A percentile compares a stretch with the other conserved stretches of the same genome.
Evolutionary conservation across 1,284 basidiomycete species (phyloP).

Genomic region (Stygiomarasmius scandens): DNA sequence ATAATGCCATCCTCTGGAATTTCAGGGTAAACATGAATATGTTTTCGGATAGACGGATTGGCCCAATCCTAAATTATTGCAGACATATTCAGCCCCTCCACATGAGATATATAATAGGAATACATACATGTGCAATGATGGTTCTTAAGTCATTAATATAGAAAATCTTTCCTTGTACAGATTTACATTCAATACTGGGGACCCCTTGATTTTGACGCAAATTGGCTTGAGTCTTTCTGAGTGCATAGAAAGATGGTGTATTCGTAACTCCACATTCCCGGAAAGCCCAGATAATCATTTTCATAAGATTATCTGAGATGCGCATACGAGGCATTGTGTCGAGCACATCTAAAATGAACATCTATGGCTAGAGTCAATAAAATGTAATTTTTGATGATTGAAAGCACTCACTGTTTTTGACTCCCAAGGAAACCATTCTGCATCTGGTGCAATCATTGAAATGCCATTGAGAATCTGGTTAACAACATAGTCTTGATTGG

Average conservation of each 20-base stretch:
- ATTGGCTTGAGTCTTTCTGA: conserved; percentile 3
- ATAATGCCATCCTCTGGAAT: not conserved
- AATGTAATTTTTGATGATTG: too few relatives aligned
- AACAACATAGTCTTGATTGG: too few relatives aligned
- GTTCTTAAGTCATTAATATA: conserved; percentile 6
- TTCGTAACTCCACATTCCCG: conserved; percentile 6
- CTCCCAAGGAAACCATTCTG: too few relatives aligned
- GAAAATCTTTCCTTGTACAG: conserved; percentile 10
- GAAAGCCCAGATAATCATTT: conserved; percentile 10
- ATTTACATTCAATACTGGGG: conserved; percentile 9
- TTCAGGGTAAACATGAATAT: conserved; percentile 10
- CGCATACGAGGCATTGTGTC: conserved; percentile 11
- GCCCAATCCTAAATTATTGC: conserved; percentile 1
- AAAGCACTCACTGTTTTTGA: too few relatives aligned
- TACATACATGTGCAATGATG: conserved; percentile 4
- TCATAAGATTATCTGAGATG: conserved; percentile 8
- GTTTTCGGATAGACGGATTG: conserved; percentile 1
- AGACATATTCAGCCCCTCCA: not conserved
- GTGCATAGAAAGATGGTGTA: conserved; percentile 12
- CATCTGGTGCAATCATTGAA: too few relatives aligned
- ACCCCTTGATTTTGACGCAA: conserved; percentile 4
- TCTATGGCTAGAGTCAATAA: conserved; percentile 3
- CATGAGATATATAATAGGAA: not conserved
- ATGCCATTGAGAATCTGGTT: too few relatives aligned
- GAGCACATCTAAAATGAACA: conserved; percentile 10